Percentiles rank a stretch among this genome's conserved stretches.
phyloP scores from a whole-genome alignment of 192 early-diverging fungal genomes.

The Entophlyctis helioformis region DNA sequence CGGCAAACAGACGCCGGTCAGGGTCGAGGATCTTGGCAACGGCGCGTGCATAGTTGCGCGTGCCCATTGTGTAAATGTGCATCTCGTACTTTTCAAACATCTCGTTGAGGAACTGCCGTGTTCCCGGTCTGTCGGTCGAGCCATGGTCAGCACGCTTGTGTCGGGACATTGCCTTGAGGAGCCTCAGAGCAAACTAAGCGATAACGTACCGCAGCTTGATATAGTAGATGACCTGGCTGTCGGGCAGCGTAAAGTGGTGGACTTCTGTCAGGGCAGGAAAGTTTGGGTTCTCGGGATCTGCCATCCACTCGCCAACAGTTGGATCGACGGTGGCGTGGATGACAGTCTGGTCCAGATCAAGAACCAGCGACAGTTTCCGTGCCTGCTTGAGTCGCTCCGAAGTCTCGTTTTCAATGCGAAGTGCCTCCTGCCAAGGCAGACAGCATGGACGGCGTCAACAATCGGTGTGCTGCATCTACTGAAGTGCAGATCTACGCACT shows the following conservation, averaged over 20 bases:
- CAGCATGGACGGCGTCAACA: background rate
- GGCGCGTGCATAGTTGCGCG: slow-evolving; percentile 78
- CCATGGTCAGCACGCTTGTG: background rate
- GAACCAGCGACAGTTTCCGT: slow-evolving; percentile 72
- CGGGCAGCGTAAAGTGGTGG: slow-evolving; percentile 56
- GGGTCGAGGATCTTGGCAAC: slow-evolving; percentile 85
- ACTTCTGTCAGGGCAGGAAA: slow-evolving; percentile 29
- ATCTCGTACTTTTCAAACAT: slow-evolving; percentile 71
- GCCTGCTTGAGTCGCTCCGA: slow-evolving; percentile 47
- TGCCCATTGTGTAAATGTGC: slow-evolving; percentile 99
- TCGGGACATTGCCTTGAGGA: background rate
- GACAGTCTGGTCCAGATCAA: slow-evolving; percentile 97
- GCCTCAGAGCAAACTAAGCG: background rate
- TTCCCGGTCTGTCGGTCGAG: slow-evolving; percentile 45
- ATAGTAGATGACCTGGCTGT: slow-evolving; percentile 50
- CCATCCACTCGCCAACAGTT: slow-evolving; percentile 64
- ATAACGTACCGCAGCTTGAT: slow-evolving; percentile 66
- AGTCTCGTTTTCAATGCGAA: slow-evolving; percentile 57
- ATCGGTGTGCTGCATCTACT: background rate
- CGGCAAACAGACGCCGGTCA: slow-evolving; percentile 59
- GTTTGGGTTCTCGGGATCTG: slow-evolving; percentile 45
- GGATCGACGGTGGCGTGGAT: slow-evolving; percentile 83
- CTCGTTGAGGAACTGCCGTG: slow-evolving; percentile 62
- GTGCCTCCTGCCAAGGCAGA: slow-evolving; percentile 40
- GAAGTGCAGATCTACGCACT: slow-evolving; percentile 11